These are phyloP conservation scores for Trichosanthes truncata DNA, from an alignment of 306 rosid genomes.

Conservation along the genomic window DNA sequence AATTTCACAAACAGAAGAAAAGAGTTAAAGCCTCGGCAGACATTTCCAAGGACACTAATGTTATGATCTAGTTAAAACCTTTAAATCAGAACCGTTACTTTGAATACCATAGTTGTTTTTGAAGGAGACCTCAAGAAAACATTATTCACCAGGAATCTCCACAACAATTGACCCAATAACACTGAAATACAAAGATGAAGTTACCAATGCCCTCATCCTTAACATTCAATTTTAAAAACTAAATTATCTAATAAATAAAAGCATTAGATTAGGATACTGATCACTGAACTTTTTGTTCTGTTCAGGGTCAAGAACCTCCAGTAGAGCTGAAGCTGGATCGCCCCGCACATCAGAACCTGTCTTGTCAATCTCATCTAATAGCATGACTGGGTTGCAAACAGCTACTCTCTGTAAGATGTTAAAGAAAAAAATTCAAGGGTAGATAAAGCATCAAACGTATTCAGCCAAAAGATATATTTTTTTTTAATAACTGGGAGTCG, in stretches of 20 bases:
- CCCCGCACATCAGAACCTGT: constrained; percentile 95
- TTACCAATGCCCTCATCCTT: neutral
- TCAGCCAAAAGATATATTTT: no score
- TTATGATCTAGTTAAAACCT: neutral
- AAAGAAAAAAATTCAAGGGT: constrained; percentile 10
- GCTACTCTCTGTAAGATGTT: constrained; percentile 47
- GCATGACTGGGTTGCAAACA: constrained; percentile 92
- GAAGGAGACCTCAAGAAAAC: neutral
- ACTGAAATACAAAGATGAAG: neutral
- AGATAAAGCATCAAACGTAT: constrained; percentile 6
- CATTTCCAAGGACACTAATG: neutral
- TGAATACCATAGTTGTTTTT: neutral
- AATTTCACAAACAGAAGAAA: neutral
- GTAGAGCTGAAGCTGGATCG: constrained; percentile 94
- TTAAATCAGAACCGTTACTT: neutral
- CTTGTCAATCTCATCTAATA: constrained; percentile 94
- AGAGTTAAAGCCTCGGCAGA: neutral
- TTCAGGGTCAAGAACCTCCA: constrained; percentile 97
- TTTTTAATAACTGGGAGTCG: no score
- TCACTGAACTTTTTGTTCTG: constrained; percentile 87
- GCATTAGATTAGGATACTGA: constrained; percentile 67
- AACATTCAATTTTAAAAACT: neutral
- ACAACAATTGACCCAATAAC: neutral
- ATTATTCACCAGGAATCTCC: neutral
- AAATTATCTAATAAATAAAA: neutral